Evolutionary conservation across 2,329 filamentous ascomycete species (phyloP).

Genomic region (Fusarium transvaalense): DNA sequence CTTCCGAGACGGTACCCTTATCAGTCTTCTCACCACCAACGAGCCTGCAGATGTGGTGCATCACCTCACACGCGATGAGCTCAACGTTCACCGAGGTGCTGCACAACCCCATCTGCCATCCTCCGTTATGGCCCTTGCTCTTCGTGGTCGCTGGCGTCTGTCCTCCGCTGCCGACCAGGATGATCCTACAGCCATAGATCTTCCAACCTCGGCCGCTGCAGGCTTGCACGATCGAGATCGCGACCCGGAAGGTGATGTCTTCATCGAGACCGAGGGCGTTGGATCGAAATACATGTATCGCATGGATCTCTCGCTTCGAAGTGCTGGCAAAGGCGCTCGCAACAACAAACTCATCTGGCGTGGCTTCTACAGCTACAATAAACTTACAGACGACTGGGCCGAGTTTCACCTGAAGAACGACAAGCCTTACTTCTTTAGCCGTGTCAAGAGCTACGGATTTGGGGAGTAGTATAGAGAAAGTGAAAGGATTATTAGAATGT

Average conservation of each 20-base stretch:
- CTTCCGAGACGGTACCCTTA: slow-evolving; percentile 87
- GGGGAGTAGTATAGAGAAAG: slow-evolving; percentile 51
- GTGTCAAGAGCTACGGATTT: slow-evolving; percentile 72
- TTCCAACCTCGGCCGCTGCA: not conserved
- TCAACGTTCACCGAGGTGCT: slow-evolving; percentile 61
- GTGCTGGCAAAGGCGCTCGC: slow-evolving; percentile 71
- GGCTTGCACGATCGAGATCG: slow-evolving; percentile 38
- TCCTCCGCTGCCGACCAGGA: slow-evolving; percentile 53
- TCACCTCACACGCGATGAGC: slow-evolving; percentile 78
- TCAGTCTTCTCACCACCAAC: slow-evolving; percentile 82
- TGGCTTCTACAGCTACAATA: slow-evolving; percentile 91
- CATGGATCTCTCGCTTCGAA: slow-evolving; percentile 80
- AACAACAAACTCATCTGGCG: slow-evolving; percentile 93
- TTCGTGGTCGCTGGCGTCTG: slow-evolving; percentile 68
- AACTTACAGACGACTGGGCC: slow-evolving; percentile 88
- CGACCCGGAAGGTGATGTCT: slow-evolving; percentile 73
- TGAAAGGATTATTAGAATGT: not conserved
- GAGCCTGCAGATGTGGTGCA: slow-evolving; percentile 92
- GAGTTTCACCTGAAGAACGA: slow-evolving; percentile 78
- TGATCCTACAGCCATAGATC: slow-evolving; percentile 37
- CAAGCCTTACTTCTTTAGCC: slow-evolving; percentile 75
- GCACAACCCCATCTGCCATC: slow-evolving; percentile 54
- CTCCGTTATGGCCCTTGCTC: slow-evolving; percentile 75
- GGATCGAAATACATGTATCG: slow-evolving; percentile 84
- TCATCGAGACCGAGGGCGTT: slow-evolving; percentile 88